phyloP scores from a whole-genome alignment of 306 rosid species.

The Cercis canadensis region DNA sequence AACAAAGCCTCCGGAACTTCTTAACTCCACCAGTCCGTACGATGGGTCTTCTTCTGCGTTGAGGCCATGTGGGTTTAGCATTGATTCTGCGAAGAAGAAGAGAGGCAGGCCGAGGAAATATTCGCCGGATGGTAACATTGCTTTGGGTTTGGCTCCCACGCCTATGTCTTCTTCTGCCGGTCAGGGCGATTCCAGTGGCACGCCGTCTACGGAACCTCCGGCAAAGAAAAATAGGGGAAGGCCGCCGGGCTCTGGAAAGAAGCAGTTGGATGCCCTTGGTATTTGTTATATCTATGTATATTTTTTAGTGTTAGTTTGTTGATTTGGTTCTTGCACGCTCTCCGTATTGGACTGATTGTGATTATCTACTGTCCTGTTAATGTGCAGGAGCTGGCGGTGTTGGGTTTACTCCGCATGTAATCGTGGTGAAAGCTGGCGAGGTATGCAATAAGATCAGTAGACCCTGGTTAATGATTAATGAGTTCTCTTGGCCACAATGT shows the following conservation, averaged over 20 bases:
- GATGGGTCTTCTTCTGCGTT: constrained; percentile 61
- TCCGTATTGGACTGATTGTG: constrained; percentile 10
- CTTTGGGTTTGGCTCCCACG: constrained; percentile 62
- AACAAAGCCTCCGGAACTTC: constrained; percentile 55
- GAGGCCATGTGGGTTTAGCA: constrained; percentile 53
- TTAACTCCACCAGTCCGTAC: constrained; percentile 44
- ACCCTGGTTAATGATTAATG: background rate
- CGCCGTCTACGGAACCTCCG: constrained; percentile 63
- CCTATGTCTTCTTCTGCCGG: constrained; percentile 53
- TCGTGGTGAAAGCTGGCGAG: constrained; percentile 76
- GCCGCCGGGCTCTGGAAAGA: constrained; percentile 82
- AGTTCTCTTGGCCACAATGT: background rate
- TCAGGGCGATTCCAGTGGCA: constrained; percentile 59
- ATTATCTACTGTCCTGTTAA: background rate
- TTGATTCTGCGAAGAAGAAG: constrained; percentile 70
- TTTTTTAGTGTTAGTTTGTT: background rate
- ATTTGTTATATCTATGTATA: background rate
- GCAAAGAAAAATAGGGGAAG: constrained; percentile 76
- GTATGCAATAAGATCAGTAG: constrained; percentile 41
- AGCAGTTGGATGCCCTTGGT: constrained; percentile 71
- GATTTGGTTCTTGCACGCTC: background rate
- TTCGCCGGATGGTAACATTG: constrained; percentile 76
- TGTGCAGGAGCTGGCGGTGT: constrained; percentile 65
- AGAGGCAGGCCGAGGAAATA: constrained; percentile 93
- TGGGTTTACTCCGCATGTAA: constrained; percentile 74